Evolutionary conservation across 2,329 filamentous ascomycete species (phyloP).

Genomic region (Fusarium musae): DNA sequence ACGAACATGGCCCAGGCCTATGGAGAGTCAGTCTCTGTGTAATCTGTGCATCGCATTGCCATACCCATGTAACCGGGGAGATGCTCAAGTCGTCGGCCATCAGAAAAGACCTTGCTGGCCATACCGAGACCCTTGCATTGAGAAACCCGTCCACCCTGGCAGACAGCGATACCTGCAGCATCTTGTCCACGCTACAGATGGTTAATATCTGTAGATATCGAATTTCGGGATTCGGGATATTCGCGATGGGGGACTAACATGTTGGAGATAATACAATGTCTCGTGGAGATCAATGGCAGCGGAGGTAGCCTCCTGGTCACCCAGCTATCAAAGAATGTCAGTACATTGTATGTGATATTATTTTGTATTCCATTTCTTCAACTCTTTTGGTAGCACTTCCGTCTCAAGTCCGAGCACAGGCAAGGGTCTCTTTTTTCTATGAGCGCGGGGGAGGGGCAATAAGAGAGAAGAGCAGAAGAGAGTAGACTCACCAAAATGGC

Average conservation of each 20-base stretch:
- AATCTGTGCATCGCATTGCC: slow-evolving; percentile 1
- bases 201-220: slow-evolving; percentile 19
- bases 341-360: neutral
- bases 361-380: neutral
- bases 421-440: slow-evolving; percentile 19
- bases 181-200: slow-evolving; percentile 78
- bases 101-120: slow-evolving; percentile 76
- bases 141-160: slow-evolving; percentile 82
- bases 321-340: slow-evolving; percentile 41
- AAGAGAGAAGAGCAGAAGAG: slow-evolving; percentile 7
- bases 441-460: slow-evolving; percentile 33
- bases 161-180: slow-evolving; percentile 85
- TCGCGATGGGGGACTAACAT: slow-evolving; percentile 45
- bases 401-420: slow-evolving; percentile 27
- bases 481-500: slow-evolving; percentile 33
- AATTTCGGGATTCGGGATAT: slow-evolving; percentile 22
- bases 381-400: slow-evolving; percentile 23
- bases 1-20: slow-evolving; percentile 77
- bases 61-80: slow-evolving; percentile 79
- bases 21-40: slow-evolving; percentile 18
- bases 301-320: slow-evolving; percentile 48
- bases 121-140: slow-evolving; percentile 93
- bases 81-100: slow-evolving; percentile 74
- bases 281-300: slow-evolving; percentile 76
- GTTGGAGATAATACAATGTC: slow-evolving; percentile 75